Evolutionary conservation across 352 stramenopile genomes (phyloP).

Genomic region (Saprolegnia diclina): DNA sequence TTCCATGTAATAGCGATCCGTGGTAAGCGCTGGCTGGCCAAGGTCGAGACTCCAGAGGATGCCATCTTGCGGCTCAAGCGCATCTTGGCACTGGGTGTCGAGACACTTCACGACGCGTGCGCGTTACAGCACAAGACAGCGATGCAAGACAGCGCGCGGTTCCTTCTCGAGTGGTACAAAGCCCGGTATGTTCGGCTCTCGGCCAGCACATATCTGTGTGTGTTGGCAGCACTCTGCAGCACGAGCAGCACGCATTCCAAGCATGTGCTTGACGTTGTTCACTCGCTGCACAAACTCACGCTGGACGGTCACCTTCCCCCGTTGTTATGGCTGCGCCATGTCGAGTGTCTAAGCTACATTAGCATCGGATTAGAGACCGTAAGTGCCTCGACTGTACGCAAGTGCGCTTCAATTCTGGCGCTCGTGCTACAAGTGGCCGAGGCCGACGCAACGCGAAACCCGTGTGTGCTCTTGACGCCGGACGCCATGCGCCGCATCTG

Average conservation of each 20-base stretch:
- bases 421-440: not conserved
- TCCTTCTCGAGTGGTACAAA: conserved; percentile 17
- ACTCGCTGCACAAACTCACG: conserved; percentile 16
- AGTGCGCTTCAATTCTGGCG: conserved; percentile 3
- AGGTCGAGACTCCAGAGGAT: not conserved
- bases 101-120: not conserved
- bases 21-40: conserved; percentile 17
- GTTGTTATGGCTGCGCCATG: conserved; percentile 1
- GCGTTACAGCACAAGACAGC: not conserved
- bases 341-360: conserved; percentile 1
- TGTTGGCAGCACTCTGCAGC: conserved; percentile 6
- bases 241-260: conserved; percentile 6
- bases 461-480: conserved; percentile 18
- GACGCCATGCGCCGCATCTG: conserved; percentile 5
- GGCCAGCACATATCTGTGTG: conserved; percentile 6
- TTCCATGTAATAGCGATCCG: conserved; percentile 15
- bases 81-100: not conserved
- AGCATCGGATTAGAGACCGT: not conserved
- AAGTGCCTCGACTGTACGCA: not conserved
- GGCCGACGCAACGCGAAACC: not conserved
- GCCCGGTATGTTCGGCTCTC: conserved; percentile 14
- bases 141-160: conserved; percentile 7
- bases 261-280: conserved; percentile 9
- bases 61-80: conserved; percentile 1
- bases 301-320: conserved; percentile 8